Conservation (phyloP, 2,329 filamentous ascomycete genomes). For the Cyphellophora europaea region DNA sequence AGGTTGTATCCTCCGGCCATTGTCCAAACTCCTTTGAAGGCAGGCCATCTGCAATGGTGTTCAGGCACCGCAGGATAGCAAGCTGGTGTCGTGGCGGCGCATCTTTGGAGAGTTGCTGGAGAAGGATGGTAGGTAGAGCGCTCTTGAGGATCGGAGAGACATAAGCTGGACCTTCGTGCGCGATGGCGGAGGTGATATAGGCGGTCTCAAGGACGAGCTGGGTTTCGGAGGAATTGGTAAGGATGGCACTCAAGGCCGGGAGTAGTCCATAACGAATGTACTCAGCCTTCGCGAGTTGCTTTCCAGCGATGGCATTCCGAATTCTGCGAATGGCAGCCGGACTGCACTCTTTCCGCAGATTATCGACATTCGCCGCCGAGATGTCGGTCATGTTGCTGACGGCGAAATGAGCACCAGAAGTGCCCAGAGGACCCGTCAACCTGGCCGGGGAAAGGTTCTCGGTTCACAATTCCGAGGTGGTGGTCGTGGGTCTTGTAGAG, state of each 20-base stretch:
- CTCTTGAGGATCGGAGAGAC: conserved; percentile 64
- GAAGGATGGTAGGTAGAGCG: conserved; percentile 59
- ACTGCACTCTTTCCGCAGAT: no score
- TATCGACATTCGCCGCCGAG: no score
- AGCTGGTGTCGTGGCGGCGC: conserved; percentile 57
- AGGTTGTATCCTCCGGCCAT: conserved; percentile 37
- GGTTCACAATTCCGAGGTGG: no score
- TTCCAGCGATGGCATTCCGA: conserved; percentile 85
- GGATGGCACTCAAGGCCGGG: conserved; percentile 40
- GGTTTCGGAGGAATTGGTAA: conserved; percentile 17
- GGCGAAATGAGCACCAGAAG: no score
- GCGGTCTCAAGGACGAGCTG: conserved; percentile 61
- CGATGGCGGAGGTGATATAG: conserved; percentile 75
- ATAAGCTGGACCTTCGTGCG: conserved; percentile 72
- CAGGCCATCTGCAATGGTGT: conserved; percentile 59
- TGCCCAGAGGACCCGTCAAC: no score
- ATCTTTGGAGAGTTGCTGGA: conserved; percentile 56
- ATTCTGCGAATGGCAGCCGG: conserved; percentile 36
- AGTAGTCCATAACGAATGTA: conserved; percentile 63
- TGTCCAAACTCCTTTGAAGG: conserved; percentile 44
- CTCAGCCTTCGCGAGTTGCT: conserved; percentile 74
- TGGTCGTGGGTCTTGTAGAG: no score
- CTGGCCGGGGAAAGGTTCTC: no score
- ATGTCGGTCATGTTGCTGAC: no score
- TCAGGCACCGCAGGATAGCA: conserved; percentile 65